These are phyloP conservation scores for Claviceps purpurea DNA, from an alignment of 2,329 filamentous ascomycete species.

Conservation along the genomic window DNA sequence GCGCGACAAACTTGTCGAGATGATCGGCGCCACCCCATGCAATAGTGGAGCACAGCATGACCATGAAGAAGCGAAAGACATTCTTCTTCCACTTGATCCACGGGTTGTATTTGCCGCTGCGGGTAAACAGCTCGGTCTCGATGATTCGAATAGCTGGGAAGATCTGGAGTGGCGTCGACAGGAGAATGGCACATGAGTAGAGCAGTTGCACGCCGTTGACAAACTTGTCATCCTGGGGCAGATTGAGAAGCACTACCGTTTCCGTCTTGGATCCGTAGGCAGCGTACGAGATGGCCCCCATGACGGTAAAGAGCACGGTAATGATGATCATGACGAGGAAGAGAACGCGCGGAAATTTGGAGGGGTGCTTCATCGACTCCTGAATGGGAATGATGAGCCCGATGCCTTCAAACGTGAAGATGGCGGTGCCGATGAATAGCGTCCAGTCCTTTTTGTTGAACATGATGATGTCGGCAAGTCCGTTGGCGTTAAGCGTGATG, in stretches of 20 bases:
- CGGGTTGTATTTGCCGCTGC: constrained; percentile 93
- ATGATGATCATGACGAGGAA: constrained; percentile 90
- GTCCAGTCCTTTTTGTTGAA: constrained; percentile 94
- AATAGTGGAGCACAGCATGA: constrained; percentile 71
- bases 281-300: constrained; percentile 88
- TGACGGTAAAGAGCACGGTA: constrained; percentile 76
- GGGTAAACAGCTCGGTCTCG: constrained; percentile 84
- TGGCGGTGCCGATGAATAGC: constrained; percentile 94
- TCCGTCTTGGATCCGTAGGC: constrained; percentile 92
- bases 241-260: constrained; percentile 89
- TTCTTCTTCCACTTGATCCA: constrained; percentile 99
- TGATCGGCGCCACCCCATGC: constrained; percentile 89
- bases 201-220: constrained; percentile 95
- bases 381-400: constrained; percentile 97
- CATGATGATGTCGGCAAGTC: constrained; percentile 71
- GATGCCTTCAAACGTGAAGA: constrained; percentile 97
- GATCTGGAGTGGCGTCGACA: constrained; percentile 90
- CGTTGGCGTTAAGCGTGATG: constrained; percentile 61
- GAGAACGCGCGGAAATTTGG: constrained; percentile 82
- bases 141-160: constrained; percentile 96
- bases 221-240: constrained; percentile 88
- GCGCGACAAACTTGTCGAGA: constrained; percentile 90
- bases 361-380: constrained; percentile 84
- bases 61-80: constrained; percentile 83
- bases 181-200: constrained; percentile 92